Percentiles rank a stretch among this genome's conserved stretches.
Evolutionary conservation across 2,329 filamentous ascomycete genomes (phyloP).

Genomic region (Exophiala sideris): DNA sequence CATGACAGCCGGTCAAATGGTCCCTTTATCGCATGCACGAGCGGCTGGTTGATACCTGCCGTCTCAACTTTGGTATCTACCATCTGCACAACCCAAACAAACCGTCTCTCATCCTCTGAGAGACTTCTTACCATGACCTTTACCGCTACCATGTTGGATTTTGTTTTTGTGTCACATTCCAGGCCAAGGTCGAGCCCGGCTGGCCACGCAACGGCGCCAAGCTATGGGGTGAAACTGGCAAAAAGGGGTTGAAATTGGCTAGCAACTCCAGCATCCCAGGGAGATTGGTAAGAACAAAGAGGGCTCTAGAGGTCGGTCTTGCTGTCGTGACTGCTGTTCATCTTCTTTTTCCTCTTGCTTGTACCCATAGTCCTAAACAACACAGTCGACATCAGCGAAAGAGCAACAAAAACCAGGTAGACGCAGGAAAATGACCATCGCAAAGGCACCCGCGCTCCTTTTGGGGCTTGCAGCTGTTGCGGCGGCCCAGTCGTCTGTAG

Average conservation of each 20-base stretch:
- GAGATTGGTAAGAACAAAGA: too few species aligned
- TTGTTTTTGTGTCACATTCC: background rate
- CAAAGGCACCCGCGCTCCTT: slow-evolving; percentile 9
- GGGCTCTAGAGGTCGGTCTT: too few species aligned
- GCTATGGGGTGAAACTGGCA: background rate
- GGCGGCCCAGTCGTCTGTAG: slow-evolving; percentile 15
- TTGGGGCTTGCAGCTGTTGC: slow-evolving; percentile 12
- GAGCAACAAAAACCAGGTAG: background rate
- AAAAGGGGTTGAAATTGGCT: background rate
- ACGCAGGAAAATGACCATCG: slow-evolving; percentile 6
- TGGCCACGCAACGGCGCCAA: background rate
- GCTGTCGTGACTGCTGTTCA: background rate
- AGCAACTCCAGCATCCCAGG: background rate
- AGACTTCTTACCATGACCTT: too few species aligned
- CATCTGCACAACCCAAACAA: too few species aligned
- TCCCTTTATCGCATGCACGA: too few species aligned
- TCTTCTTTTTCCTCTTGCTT: background rate
- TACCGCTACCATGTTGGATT: background rate
- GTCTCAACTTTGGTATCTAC: too few species aligned
- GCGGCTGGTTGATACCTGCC: too few species aligned
- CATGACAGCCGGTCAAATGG: too few species aligned
- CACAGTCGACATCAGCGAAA: too few species aligned
- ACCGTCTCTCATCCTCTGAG: too few species aligned
- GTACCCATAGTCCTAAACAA: background rate
- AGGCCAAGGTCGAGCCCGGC: background rate